Evolutionary conservation across 1,284 basidiomycete genomes (phyloP).

Genomic region (Cryptococcus amylolentus): DNA sequence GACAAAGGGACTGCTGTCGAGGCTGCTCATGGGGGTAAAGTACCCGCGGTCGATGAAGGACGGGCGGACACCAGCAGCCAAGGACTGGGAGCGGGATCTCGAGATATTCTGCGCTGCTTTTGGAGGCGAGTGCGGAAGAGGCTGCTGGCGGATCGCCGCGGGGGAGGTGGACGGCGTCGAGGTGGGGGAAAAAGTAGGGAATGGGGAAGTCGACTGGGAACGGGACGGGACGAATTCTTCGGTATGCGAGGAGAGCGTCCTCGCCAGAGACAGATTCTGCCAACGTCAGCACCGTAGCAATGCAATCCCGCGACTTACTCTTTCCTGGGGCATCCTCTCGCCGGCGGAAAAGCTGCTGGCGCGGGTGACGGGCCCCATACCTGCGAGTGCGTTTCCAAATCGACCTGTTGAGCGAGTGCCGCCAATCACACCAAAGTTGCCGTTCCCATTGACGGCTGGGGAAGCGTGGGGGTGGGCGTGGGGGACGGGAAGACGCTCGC

Average conservation of each 20-base stretch:
- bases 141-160: conserved; percentile 11
- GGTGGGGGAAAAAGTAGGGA: conserved; percentile 45
- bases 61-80: conserved; percentile 40
- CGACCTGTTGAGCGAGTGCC: conserved; percentile 34
- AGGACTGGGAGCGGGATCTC: conserved; percentile 41
- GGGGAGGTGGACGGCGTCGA: conserved; percentile 39
- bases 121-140: conserved; percentile 37
- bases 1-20: conserved; percentile 23
- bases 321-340: conserved; percentile 17
- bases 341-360: conserved; percentile 45
- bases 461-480: conserved; percentile 18
- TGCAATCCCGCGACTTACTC: too few species aligned
- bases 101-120: conserved; percentile 39
- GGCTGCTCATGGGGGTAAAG: conserved; percentile 30
- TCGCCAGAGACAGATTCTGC: conserved; percentile 30
- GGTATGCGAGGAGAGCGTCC: conserved; percentile 43
- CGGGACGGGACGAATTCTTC: conserved; percentile 40
- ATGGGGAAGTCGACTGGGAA: conserved; percentile 35
- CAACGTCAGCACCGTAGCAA: not conserved
- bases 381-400: conserved; percentile 19
- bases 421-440: conserved; percentile 42
- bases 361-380: conserved; percentile 25
- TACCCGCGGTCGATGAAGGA: conserved; percentile 25
- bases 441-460: conserved; percentile 3
- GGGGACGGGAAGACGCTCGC: conserved; percentile 32